Percentiles rank a stretch among this genome's conserved stretches.
phyloP scores from a whole-genome alignment of 495 filamentous ascomycete genomes.

The Aspergillus indologenus region DNA sequence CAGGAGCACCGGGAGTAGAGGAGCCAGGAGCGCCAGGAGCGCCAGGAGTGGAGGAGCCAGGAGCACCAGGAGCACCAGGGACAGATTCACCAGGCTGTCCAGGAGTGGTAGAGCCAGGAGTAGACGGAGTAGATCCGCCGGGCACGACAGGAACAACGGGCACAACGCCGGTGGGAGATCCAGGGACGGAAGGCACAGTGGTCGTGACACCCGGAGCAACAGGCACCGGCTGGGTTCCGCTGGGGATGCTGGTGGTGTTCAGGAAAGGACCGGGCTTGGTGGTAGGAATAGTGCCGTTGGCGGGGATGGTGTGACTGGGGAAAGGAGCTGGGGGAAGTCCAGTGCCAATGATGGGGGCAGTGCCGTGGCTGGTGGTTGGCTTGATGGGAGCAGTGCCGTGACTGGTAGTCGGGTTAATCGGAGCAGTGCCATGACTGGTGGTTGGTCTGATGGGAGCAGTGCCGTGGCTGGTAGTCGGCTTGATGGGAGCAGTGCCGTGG shows the following conservation, averaged over 20 bases:
- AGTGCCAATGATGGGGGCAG: constrained; percentile 3
- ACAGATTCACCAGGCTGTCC: constrained; percentile 8
- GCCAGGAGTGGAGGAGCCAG: constrained; percentile 8
- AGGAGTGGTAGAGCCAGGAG: constrained; percentile 7
- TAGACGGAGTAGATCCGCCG: background rate
- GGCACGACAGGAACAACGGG: constrained; percentile 3
- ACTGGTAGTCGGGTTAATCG: background rate
- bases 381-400: constrained; percentile 3
- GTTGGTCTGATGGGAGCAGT: constrained; percentile 1
- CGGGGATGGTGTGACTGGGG: too few species aligned
- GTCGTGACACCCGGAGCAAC: constrained; percentile 11
- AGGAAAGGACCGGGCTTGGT: constrained; percentile 21
- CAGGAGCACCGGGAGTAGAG: constrained; percentile 2
- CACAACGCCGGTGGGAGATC: too few species aligned
- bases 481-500: constrained; percentile 6
- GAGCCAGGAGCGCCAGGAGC: constrained; percentile 4
- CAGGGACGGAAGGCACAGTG: too few species aligned
- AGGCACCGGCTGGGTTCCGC: constrained; percentile 16
- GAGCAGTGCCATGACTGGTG: constrained; percentile 1
- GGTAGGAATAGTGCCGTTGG: background rate
- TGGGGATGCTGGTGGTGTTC: constrained; percentile 24
- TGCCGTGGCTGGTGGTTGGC: background rate
- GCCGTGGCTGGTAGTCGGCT: background rate
- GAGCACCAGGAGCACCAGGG: constrained; percentile 3
- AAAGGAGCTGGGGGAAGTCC: constrained; percentile 7